Conservation (phyloP, 2,329 filamentous ascomycete genomes). For the Lecanicillium sp. region DNA sequence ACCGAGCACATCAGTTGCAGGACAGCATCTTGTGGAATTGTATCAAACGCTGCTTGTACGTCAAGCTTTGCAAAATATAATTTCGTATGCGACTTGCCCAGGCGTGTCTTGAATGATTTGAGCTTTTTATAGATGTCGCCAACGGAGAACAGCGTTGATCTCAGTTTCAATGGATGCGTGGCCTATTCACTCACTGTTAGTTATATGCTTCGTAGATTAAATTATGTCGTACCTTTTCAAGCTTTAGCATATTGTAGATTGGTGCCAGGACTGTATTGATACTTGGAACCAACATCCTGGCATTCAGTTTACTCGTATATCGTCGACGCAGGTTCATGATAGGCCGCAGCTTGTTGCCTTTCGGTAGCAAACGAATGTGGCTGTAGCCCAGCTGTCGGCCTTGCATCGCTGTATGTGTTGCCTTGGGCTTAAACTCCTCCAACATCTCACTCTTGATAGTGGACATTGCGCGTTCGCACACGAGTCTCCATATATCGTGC, state of each 20-base stretch:
- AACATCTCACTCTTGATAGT: conserved; percentile 66
- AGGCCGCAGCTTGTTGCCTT: conserved; percentile 64
- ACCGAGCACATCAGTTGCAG: conserved; percentile 56
- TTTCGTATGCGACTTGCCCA: conserved; percentile 29
- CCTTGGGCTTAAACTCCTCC: conserved; percentile 58
- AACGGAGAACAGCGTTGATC: conserved; percentile 72
- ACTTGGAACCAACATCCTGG: conserved; percentile 47
- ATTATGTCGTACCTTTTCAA: conserved; percentile 55
- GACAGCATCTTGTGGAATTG: conserved; percentile 75
- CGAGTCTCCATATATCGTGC: conserved; percentile 78
- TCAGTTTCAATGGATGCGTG: conserved; percentile 52
- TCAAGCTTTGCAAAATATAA: conserved; percentile 91
- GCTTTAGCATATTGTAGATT: conserved; percentile 66
- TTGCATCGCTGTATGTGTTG: conserved; percentile 49
- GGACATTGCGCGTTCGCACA: conserved; percentile 65
- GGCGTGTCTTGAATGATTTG: conserved; percentile 53
- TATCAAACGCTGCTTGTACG: conserved; percentile 88
- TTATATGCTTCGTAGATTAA: neutral
- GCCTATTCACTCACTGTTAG: conserved; percentile 18
- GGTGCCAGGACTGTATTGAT: conserved; percentile 53
- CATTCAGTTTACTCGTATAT: conserved; percentile 45
- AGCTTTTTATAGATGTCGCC: conserved; percentile 70
- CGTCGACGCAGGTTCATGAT: conserved; percentile 80
- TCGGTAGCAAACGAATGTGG: conserved; percentile 74
- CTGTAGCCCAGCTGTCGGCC: conserved; percentile 65